Evolutionary conservation across 2,329 filamentous ascomycete species (phyloP), one percentile per base, ranked within the genome.

Genomic region (Ceratocystis lukuohia): DNA sequence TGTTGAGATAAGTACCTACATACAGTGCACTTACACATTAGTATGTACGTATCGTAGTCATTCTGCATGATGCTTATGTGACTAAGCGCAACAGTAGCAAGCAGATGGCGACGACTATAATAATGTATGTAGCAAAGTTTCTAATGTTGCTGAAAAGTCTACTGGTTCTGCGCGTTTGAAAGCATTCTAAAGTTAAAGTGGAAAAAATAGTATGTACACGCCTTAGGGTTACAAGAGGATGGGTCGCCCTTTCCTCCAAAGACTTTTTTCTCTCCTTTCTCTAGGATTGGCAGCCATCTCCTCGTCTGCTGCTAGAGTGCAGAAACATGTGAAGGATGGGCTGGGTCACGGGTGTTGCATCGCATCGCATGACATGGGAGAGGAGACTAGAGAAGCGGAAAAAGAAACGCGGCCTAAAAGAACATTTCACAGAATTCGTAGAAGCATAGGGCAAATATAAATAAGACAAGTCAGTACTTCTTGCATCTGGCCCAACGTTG

Each of bases 311-410:
- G 37, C 8, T 41, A 41, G 37, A 41, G 37, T 12, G 37, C 10
- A 41, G 37, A 41, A 8, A 41, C 4, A 12, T 41, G 37, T 41
- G 10, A 41, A 41, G 37, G 37, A 41, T 12, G 37, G 10, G 37
- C 10, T 41, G 37, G 37, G 37, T 59, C 53, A 37, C 25, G 53
- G 28, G 53, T 25, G 53, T 59, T 59, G 53, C 28, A 59, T 59
- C 53, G 22, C 25, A 33, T 33, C 25, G 53, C 53, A 59, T 59
- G 53, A 33, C 53, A 59, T 59, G 53, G 53, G 53, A 59, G 53
- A 7, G 50, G 50, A 25, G 17, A 20, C 15, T n/a, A 25, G 6
- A 3, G n/a, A 17, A 33, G 53, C 6, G 28, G 33, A 33, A 30
- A 30, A 6, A 30, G 53, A 59, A 59, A 59, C 53, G 33, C 25